Base-by-base conservation (phyloP, 345 rosid genomes). In the Ricinus communis region DNA sequence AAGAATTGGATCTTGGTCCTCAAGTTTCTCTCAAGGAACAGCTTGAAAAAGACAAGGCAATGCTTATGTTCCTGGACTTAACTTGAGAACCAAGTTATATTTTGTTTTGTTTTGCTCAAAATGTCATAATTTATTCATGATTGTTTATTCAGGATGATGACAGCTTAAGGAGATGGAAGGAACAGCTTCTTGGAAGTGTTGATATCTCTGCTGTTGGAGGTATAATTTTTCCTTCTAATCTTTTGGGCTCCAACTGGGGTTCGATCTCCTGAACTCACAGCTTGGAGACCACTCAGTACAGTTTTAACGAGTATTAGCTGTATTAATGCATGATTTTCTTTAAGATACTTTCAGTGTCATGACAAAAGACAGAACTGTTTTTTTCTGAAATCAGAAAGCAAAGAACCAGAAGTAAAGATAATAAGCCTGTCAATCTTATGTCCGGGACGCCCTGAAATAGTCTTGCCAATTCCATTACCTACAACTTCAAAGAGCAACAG, bases 11-110 rank as follows among this genome's bases (percentile, higher is more conserved):
- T 38, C 38, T 33, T 45, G 71, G 66, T 22, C 64, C 66, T 22
- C 75, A 68, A 63, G 25, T 67, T 46, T 68, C 81, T 50, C 65
- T 77, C 25, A 71, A 77, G 64, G 76, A 76, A 72, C 80, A 76
- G 33, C 74, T 76, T 66, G 80, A 76, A 70, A 76, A 76, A 57
- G 80, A 76, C 47, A 76, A 76, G 74, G 76, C 31, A 22, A n/a
- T 18, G 61, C 21, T n/a, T 27, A 31, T n/a, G 1, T 19, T 13
- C 2, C 2, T 33, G 38, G 38, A 33, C 38, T 21, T 4, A 18
- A 27, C 1, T n/a, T n/a, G n/a, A n/a, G n/a, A n/a, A n/a, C n/a
- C n/a, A n/a, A n/a, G n/a, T n/a, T n/a, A n/a, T 28, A 28, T 5
- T 49, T 25, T 4, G 8, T 9, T 40, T 28, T 8, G 19, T 24